phyloP scores from a whole-genome alignment of 352 stramenopile genomes.

The Aphanomyces euteiches region DNA sequence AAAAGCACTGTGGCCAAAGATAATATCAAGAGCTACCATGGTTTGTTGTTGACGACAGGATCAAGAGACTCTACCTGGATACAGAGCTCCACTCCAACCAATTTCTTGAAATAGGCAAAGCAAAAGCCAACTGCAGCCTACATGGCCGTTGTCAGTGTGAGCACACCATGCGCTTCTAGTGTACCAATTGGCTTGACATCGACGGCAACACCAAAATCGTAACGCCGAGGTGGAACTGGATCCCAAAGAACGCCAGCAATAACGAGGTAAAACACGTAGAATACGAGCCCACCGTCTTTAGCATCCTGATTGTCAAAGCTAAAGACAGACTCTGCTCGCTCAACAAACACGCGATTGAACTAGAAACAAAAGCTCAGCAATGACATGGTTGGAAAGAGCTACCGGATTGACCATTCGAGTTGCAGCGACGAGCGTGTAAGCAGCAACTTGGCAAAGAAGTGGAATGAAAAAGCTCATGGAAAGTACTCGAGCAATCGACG shows the following conservation, averaged over 20 bases:
- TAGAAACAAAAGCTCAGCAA: slow-evolving; percentile 30
- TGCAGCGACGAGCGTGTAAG: slow-evolving; percentile 80
- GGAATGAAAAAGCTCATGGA: slow-evolving; percentile 80
- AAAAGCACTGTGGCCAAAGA: slow-evolving; percentile 84
- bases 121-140: slow-evolving; percentile 84
- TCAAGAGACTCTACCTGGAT: slow-evolving; percentile 51
- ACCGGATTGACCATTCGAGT: slow-evolving; percentile 86
- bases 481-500: slow-evolving; percentile 67
- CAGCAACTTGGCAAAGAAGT: slow-evolving; percentile 73
- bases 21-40: slow-evolving; percentile 69
- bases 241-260: slow-evolving; percentile 84
- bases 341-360: slow-evolving; percentile 83
- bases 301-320: slow-evolving; percentile 85
- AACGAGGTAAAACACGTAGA: slow-evolving; percentile 84
- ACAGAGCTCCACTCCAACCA: slow-evolving; percentile 83
- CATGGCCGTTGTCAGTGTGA: slow-evolving; percentile 11
- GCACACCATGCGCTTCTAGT: not conserved
- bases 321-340: slow-evolving; percentile 82
- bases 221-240: slow-evolving; percentile 69
- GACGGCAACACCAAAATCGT: slow-evolving; percentile 76
- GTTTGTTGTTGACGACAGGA: not conserved
- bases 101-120: slow-evolving; percentile 79
- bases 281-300: slow-evolving; percentile 78
- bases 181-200: slow-evolving; percentile 56
- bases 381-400: slow-evolving; percentile 30